Percentiles rank a stretch among this genome's conserved stretches.
phyloP scores from a whole-genome alignment of 2,329 filamentous ascomycete genomes.

The Apiospora koreana region DNA sequence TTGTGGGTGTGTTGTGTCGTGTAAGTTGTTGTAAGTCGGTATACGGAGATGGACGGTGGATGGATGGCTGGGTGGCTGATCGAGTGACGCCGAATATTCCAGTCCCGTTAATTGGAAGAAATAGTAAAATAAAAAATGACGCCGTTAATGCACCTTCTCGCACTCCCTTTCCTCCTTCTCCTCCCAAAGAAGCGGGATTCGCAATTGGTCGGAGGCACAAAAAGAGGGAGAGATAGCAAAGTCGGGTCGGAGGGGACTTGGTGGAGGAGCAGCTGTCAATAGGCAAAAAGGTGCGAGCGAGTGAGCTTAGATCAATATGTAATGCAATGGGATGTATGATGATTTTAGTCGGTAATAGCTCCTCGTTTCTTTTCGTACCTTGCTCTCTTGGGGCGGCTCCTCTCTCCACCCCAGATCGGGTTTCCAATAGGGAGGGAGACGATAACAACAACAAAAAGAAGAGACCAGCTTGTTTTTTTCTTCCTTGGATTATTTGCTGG shows the following conservation, averaged over 20 bases:
- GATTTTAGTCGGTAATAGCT: constrained; percentile 5
- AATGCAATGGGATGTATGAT: constrained; percentile 7
- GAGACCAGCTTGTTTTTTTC: background rate
- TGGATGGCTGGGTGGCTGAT: background rate
- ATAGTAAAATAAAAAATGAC: background rate
- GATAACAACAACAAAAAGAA: background rate
- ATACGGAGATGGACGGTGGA: background rate
- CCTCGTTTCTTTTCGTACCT: constrained; percentile 1
- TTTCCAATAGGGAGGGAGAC: background rate
- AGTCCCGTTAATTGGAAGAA: background rate
- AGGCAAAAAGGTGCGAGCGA: background rate
- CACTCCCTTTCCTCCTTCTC: constrained; percentile 8
- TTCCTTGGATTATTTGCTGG: background rate
- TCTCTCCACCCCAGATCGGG: background rate
- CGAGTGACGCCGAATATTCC: background rate
- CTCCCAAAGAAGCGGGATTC: background rate
- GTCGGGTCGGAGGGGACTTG: background rate
- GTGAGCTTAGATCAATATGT: constrained; percentile 3
- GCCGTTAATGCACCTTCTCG: background rate
- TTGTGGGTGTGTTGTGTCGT: background rate
- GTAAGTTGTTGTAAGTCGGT: background rate
- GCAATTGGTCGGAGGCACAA: background rate
- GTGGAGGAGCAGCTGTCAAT: background rate
- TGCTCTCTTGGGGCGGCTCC: background rate
- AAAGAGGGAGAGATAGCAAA: background rate